Evolutionary conservation across 2,329 filamentous ascomycete species (phyloP).

Genomic region (Thielaviopsis populi): DNA sequence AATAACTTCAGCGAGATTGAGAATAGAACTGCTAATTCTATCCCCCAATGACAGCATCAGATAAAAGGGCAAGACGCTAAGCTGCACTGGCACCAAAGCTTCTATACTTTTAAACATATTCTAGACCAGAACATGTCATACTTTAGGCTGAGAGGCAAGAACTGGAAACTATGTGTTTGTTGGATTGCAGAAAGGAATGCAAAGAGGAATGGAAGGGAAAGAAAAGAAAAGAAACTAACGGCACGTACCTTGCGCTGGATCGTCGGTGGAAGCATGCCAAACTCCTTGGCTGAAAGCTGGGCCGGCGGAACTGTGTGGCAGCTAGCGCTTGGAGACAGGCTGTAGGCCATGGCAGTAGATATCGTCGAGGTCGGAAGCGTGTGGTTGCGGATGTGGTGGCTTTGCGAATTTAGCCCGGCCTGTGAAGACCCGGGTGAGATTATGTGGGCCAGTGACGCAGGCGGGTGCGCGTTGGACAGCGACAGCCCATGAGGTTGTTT

Average conservation of each 20-base stretch:
- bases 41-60: not conserved
- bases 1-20: not conserved
- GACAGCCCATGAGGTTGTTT: not conserved
- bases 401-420: not conserved
- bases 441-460: slow-evolving; percentile 3
- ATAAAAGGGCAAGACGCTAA: not conserved
- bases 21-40: not conserved
- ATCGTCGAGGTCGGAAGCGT: slow-evolving; percentile 9
- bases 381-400: slow-evolving; percentile 4
- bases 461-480: not conserved
- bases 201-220: not conserved
- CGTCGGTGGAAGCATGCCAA: slow-evolving; percentile 17
- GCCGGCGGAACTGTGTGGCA: slow-evolving; percentile 4
- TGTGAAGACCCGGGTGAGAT: not conserved
- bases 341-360: slow-evolving; percentile 8
- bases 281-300: slow-evolving; percentile 16
- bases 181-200: not conserved
- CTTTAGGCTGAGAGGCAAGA: not conserved
- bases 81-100: not conserved
- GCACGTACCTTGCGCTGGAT: slow-evolving; percentile 19
- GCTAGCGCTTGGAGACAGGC: not conserved
- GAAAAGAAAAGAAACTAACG: slow-evolving; percentile 1
- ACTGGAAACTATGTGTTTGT: not conserved
- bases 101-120: not conserved
- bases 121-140: not conserved